phyloP scores from a whole-genome alignment of 225 moss, liverwort and hornwort species.

The Marchantia polymorpha region DNA sequence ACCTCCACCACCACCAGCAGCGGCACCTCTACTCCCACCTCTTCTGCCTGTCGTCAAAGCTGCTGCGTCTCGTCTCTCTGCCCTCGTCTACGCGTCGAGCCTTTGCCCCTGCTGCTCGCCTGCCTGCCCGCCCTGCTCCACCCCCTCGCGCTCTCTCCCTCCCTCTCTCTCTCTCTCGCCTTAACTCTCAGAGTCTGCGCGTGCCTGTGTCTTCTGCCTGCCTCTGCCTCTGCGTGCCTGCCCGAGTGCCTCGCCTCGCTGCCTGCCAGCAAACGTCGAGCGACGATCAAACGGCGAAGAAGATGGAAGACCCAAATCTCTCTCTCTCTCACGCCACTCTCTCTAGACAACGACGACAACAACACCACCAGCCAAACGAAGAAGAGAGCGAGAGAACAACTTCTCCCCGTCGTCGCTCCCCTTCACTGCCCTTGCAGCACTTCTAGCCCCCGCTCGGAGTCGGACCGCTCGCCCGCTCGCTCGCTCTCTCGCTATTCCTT shows the following conservation, averaged over 20 bases:
- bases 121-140: background rate
- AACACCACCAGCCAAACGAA: background rate
- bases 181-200: too few species aligned
- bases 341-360: background rate
- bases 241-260: background rate
- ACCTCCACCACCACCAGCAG: background rate
- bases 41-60: background rate
- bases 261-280: background rate
- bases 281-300: background rate
- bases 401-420: constrained; percentile 7
- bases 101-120: background rate
- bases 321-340: background rate
- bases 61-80: background rate
- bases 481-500: background rate
- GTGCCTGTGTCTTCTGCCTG: background rate
- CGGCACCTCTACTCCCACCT: background rate
- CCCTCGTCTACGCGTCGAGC: background rate
- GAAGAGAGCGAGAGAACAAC: background rate
- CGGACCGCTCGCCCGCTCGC: background rate
- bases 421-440: background rate
- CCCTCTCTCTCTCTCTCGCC: too few species aligned
- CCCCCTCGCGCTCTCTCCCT: background rate
- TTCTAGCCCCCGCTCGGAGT: background rate
- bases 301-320: constrained; percentile 15
- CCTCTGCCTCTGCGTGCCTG: background rate